Percentiles rank a stretch among this genome's conserved stretches.
Evolutionary conservation across 768 basidiomycete genomes (phyloP).

Genomic region (Krasilnikovozyma curviuscula): DNA sequence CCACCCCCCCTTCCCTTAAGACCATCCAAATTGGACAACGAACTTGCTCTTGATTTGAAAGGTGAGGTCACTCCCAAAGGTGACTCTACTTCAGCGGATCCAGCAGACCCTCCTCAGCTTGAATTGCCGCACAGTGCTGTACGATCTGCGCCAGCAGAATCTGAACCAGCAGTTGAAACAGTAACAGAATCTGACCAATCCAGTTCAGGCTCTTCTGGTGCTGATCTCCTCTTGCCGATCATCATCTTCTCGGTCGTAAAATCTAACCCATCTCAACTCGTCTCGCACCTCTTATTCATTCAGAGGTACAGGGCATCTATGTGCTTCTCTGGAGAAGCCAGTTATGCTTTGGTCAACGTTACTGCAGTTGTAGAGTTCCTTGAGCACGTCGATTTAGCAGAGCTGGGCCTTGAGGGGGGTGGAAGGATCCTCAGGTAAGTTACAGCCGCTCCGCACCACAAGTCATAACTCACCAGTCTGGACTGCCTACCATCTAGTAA

Average conservation of each 20-base stretch:
- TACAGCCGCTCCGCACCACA: neutral
- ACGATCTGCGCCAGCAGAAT: neutral
- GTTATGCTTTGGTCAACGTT: constrained; percentile 81
- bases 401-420: constrained; percentile 32
- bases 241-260: constrained; percentile 90
- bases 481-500: constrained; percentile 5
- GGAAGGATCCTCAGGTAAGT: constrained; percentile 24
- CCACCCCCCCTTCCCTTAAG: neutral
- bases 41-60: too few species aligned
- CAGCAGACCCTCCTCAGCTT: neutral
- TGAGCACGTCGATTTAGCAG: constrained; percentile 75
- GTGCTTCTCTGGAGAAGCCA: constrained; percentile 55
- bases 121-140: neutral
- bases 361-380: constrained; percentile 91
- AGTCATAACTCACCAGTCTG: too few species aligned
- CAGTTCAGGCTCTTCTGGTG: constrained; percentile 25
- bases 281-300: constrained; percentile 41
- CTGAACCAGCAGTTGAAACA: neutral
- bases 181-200: too few species aligned
- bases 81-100: too few species aligned
- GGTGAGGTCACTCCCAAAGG: too few species aligned
- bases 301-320: constrained; percentile 38
- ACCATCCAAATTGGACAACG: too few species aligned
- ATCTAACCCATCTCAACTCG: constrained; percentile 64
- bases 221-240: constrained; percentile 77